Base-by-base conservation (phyloP, 176 grass and related monocot genomes). In the Rhynchospora tenuis region DNA sequence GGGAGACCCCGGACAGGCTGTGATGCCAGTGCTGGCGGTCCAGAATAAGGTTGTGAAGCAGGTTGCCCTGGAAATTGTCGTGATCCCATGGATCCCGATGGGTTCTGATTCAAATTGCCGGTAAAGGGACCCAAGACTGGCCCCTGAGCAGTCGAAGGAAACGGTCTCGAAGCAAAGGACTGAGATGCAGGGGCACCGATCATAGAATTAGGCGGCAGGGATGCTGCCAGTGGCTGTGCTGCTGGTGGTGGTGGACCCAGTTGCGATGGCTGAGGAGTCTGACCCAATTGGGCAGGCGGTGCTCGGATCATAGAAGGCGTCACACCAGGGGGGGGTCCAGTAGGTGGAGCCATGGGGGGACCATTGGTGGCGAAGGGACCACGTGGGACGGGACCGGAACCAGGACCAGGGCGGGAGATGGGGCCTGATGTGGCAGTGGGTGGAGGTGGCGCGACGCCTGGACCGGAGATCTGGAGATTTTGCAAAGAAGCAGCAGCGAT, bases 381-480 rank as follows among this genome's bases (percentile, higher is more conserved):
- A 4, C 33, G 33, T 38, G 33, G 33, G 3, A 38, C 33, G 33
- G 33, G 52, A 3, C 56, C 52, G 58, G 46, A 64, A 59, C 48
- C 47, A 24, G n/a, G 80, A 8, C 58, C 59, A 65, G 63, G 81
- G 43, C 26, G 66, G 72, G 42, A 78, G 88, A 68, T 74, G 38
- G 88, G 78, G 11, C 68, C 83, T 15, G 76, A 83, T 17, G 84
- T 74, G 50, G 80, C 72, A 33, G 59, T 31, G 1, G 83, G 64
- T 2, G 84, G 78, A 44, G 26, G 69, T 38, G 64, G 81, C 4
- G 54, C 16, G 2, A 29, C 75, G 5, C 7, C 29, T 43, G 73
- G 57, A 84, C 69, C 90, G 50, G 83, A 84, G 87, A 93, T 91
- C 89, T 91, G 94, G 14, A 91, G 81, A 51, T 91, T 93, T 45